These are phyloP conservation scores for Synchytrium microbalum DNA, from an alignment of 371 early-diverging fungal species.

Conservation along the genomic window DNA sequence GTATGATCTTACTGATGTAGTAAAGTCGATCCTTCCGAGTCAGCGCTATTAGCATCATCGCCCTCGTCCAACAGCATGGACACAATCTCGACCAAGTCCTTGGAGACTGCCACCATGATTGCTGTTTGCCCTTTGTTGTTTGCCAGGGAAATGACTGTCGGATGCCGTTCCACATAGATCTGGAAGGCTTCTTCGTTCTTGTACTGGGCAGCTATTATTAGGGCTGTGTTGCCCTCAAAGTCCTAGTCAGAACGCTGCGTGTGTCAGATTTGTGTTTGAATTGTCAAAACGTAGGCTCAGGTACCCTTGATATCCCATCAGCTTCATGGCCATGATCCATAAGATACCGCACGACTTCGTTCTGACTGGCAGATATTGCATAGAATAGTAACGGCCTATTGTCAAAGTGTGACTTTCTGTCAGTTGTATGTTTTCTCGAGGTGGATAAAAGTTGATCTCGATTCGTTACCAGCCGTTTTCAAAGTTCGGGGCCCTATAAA, in stretches of 20 bases:
- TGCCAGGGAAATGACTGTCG: conserved; percentile 16
- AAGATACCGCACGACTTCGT: conserved; percentile 26
- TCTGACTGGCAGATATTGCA: conserved; percentile 30
- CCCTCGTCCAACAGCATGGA: conserved; percentile 21
- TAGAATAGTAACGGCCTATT: conserved; percentile 38
- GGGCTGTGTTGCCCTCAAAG: conserved; percentile 30
- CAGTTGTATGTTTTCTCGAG: no score
- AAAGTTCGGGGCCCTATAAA: no score
- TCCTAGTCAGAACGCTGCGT: conserved; percentile 14
- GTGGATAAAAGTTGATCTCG: no score
- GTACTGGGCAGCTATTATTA: conserved; percentile 29
- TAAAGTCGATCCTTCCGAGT: conserved; percentile 31
- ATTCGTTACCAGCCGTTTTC: no score
- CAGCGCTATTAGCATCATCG: conserved; percentile 25
- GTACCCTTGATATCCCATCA: conserved; percentile 19
- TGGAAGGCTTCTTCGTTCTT: conserved; percentile 30
- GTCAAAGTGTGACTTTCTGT: no score
- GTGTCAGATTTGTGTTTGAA: background rate
- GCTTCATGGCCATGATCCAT: conserved; percentile 29
- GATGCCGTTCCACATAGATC: conserved; percentile 20
- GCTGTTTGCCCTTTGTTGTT: conserved; percentile 30
- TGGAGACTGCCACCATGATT: conserved; percentile 26
- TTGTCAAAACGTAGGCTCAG: background rate
- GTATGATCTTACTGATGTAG: conserved; percentile 26
- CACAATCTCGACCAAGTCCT: conserved; percentile 13